These are phyloP conservation scores for Penicillium fimorum DNA, from an alignment of 495 filamentous ascomycete genomes.

Conservation along the genomic window DNA sequence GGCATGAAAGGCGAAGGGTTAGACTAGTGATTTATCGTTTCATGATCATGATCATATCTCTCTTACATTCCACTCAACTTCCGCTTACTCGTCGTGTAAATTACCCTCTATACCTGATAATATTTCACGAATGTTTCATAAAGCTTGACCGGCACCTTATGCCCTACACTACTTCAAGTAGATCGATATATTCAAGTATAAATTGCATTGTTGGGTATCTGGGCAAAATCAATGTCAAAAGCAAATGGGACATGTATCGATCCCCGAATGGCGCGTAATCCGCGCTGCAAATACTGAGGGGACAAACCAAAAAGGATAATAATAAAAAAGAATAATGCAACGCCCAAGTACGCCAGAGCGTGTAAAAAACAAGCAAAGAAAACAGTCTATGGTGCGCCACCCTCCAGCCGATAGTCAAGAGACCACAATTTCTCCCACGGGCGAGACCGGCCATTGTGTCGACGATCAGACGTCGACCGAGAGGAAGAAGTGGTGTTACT, in stretches of 20 bases:
- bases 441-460: slow-evolving; percentile 30
- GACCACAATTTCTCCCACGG: slow-evolving; percentile 56
- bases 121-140: neutral
- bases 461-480: slow-evolving; percentile 23
- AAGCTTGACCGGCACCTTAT: neutral
- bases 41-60: neutral
- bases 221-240: slow-evolving; percentile 13
- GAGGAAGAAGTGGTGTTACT: slow-evolving; percentile 19
- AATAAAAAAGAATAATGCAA: neutral
- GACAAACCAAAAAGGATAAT: slow-evolving; percentile 12
- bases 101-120: neutral
- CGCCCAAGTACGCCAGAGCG: neutral
- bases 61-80: neutral
- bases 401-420: slow-evolving; percentile 49
- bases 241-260: slow-evolving; percentile 12
- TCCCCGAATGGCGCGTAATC: neutral
- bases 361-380: neutral
- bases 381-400: slow-evolving; percentile 19
- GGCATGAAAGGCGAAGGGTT: slow-evolving; percentile 54
- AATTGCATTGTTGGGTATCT: slow-evolving; percentile 36
- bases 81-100: neutral
- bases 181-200: slow-evolving; percentile 3
- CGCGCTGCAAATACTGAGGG: neutral
- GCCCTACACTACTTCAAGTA: neutral
- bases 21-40: slow-evolving; percentile 8